These are phyloP conservation scores for Agaricales sp. DNA, from an alignment of 1,284 basidiomycete genomes.

Conservation along the genomic window DNA sequence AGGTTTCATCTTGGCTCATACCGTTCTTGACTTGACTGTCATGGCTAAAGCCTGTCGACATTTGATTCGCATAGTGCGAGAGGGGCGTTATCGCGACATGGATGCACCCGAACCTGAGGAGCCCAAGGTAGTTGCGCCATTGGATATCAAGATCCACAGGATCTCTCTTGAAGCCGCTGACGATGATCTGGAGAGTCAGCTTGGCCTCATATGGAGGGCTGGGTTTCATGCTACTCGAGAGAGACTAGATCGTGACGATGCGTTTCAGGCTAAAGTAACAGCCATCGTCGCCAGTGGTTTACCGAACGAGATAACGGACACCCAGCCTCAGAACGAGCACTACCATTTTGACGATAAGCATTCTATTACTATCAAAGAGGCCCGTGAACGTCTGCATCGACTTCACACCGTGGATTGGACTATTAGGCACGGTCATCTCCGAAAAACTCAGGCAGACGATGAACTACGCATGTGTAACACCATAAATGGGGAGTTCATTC, in stretches of 20 bases:
- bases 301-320: constrained; percentile 11
- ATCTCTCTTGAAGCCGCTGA: constrained; percentile 80
- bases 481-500: constrained; percentile 11
- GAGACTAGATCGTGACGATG: constrained; percentile 72
- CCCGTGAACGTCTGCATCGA: constrained; percentile 61
- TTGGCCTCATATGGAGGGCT: constrained; percentile 73
- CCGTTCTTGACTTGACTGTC: constrained; percentile 59
- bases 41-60: constrained; percentile 63
- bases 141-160: constrained; percentile 51
- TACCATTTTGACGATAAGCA: constrained; percentile 55
- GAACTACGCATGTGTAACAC: constrained; percentile 9
- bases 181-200: constrained; percentile 75
- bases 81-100: constrained; percentile 36
- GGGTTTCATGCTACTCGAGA: constrained; percentile 70
- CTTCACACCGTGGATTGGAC: constrained; percentile 80
- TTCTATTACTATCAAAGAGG: constrained; percentile 63
- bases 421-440: constrained; percentile 28
- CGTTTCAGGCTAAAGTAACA: constrained; percentile 72
- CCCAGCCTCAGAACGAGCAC: constrained; percentile 21
- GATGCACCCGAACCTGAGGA: constrained; percentile 54
- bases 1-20: constrained; percentile 65
- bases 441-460: constrained; percentile 24
- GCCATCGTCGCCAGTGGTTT: constrained; percentile 38
- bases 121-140: constrained; percentile 61
- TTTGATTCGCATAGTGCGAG: constrained; percentile 37